These are phyloP conservation scores for Phalaenopsis aphrodite DNA, from an alignment of 106 monocot genomes.

Conservation along the genomic window DNA sequence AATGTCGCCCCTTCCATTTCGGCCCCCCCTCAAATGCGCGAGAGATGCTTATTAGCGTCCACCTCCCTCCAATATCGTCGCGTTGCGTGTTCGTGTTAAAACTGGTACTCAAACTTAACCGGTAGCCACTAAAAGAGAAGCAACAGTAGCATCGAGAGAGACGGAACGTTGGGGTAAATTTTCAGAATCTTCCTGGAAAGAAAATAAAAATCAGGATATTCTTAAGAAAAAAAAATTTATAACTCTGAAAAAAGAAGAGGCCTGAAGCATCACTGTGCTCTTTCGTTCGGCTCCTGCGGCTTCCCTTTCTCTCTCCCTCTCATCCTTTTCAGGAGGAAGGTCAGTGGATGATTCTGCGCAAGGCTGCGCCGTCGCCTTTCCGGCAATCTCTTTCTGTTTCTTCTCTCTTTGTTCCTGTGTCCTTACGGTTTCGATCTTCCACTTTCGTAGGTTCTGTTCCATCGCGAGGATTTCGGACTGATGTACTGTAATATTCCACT, in stretches of 20 bases:
- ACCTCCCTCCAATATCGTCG: neutral
- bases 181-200: too few species aligned
- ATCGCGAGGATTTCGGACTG: neutral
- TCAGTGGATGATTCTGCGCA: neutral
- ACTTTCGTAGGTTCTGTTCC: neutral
- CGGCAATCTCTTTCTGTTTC: neutral
- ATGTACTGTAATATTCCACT: neutral
- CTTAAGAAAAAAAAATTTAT: neutral
- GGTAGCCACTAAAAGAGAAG: neutral
- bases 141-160: too few species aligned
- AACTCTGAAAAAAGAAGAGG: neutral
- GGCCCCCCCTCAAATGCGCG: neutral
- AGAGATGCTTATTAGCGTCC: neutral
- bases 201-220: too few species aligned
- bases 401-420: neutral
- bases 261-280: neutral
- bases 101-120: neutral
- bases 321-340: neutral
- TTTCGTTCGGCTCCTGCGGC: neutral
- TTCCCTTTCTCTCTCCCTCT: conserved; percentile 1
- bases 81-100: neutral
- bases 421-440: neutral
- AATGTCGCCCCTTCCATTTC: neutral
- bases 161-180: neutral
- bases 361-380: neutral